These are phyloP conservation scores for Castanopsis chinensis DNA, from an alignment of 306 rosid genomes.

Conservation along the genomic window DNA sequence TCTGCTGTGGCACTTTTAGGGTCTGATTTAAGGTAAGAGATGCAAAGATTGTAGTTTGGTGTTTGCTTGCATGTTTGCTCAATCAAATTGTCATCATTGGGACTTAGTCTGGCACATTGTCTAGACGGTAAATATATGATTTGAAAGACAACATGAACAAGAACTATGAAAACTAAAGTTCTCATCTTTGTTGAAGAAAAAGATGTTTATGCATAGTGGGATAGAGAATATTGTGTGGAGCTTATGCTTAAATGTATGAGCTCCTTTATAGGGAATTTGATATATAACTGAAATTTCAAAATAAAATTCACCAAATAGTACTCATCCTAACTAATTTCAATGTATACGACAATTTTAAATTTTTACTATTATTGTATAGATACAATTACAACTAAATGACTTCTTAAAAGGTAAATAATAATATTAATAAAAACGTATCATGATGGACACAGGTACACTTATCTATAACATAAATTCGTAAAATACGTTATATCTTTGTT, in stretches of 20 bases:
- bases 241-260: not conserved
- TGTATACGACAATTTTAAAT: no score
- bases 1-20: conserved; percentile 29
- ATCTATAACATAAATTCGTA: no score
- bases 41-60: conserved; percentile 33
- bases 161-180: conserved; percentile 9
- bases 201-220: not conserved
- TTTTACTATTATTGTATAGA: no score
- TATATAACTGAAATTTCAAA: no score
- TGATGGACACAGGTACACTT: no score
- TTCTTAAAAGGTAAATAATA: no score
- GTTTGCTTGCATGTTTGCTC: conserved; percentile 47
- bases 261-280: not conserved
- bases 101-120: conserved; percentile 4
- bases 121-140: conserved; percentile 10
- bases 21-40: conserved; percentile 29
- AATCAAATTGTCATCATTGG: conserved; percentile 14
- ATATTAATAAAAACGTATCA: no score
- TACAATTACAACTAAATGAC: no score
- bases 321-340: no score
- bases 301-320: no score
- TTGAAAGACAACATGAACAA: not conserved
- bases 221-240: not conserved
- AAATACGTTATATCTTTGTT: no score
- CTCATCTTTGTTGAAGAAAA: conserved; percentile 1